phyloP scores from a whole-genome alignment of 306 rosid species.

The Trichosanthes truncata region DNA sequence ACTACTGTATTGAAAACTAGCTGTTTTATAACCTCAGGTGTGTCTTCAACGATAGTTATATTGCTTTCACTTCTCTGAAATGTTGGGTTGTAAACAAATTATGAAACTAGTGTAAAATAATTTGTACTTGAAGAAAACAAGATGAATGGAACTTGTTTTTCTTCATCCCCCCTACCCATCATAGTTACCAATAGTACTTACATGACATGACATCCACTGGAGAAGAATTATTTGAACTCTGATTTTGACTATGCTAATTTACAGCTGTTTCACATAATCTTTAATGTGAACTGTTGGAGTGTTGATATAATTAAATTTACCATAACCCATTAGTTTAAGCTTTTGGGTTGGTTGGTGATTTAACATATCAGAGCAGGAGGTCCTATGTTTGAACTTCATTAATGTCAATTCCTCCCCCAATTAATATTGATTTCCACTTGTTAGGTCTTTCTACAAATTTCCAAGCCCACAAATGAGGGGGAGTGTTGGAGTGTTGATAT shows the following conservation, averaged over 20 bases:
- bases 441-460: too few species aligned
- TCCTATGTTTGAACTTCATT: too few species aligned
- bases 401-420: too few species aligned
- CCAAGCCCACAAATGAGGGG: too few species aligned
- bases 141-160: background rate
- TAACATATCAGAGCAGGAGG: too few species aligned
- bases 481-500: too few species aligned
- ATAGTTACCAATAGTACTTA: background rate
- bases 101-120: background rate
- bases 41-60: background rate
- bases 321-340: too few species aligned
- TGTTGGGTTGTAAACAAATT: background rate
- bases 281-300: too few species aligned
- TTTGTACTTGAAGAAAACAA: background rate
- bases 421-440: too few species aligned
- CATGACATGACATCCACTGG: background rate
- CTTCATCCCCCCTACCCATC: background rate
- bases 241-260: background rate
- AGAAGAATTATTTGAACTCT: background rate
- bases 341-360: too few species aligned
- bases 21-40: background rate
- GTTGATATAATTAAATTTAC: too few species aligned
- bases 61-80: background rate
- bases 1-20: background rate
- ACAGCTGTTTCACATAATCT: background rate